A percentile compares a stretch with the other conserved stretches of the same genome.
phyloP scores from a whole-genome alignment of 306 rosid species.

The Datisca glomerata region DNA sequence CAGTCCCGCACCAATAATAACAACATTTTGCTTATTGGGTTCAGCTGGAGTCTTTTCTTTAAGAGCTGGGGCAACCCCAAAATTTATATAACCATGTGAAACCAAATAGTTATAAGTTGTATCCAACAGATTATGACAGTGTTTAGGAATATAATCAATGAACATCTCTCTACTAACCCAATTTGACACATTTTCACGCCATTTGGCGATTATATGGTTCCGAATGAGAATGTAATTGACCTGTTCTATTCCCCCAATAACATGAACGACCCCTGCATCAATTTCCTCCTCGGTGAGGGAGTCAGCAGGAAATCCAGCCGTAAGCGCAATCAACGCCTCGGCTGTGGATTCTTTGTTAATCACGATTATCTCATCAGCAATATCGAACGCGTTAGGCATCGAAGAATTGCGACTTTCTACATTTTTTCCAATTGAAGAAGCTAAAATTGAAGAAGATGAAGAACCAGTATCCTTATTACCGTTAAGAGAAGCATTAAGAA shows the following conservation, averaged over 20 bases:
- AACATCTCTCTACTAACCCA: slow-evolving; percentile 73
- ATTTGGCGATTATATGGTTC: slow-evolving; percentile 82
- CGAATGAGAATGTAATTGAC: slow-evolving; percentile 83
- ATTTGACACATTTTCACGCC: slow-evolving; percentile 78
- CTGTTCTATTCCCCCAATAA: slow-evolving; percentile 86
- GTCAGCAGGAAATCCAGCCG: slow-evolving; percentile 87
- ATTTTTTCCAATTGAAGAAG: slow-evolving; percentile 17
- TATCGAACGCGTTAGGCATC: slow-evolving; percentile 14
- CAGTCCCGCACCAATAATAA: slow-evolving; percentile 74
- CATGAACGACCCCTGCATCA: slow-evolving; percentile 55
- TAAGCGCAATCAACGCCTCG: slow-evolving; percentile 73
- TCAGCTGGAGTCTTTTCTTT: slow-evolving; percentile 56
- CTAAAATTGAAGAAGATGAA: slow-evolving; percentile 16
- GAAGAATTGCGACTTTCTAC: slow-evolving; percentile 21
- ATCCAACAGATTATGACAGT: slow-evolving; percentile 52
- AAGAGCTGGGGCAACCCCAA: slow-evolving; percentile 55
- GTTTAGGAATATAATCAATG: slow-evolving; percentile 46
- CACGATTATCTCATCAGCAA: slow-evolving; percentile 74
- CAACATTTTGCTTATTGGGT: slow-evolving; percentile 39
- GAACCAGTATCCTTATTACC: slow-evolving; percentile 25
- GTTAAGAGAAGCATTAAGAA: slow-evolving; percentile 19
- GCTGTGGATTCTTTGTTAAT: slow-evolving; percentile 78
- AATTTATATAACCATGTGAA: slow-evolving; percentile 68
- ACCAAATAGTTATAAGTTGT: slow-evolving; percentile 66
- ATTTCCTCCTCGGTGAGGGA: slow-evolving; percentile 83